Conservation (phyloP, 2,329 filamentous ascomycete species). For the Aspergillus vadensis region DNA sequence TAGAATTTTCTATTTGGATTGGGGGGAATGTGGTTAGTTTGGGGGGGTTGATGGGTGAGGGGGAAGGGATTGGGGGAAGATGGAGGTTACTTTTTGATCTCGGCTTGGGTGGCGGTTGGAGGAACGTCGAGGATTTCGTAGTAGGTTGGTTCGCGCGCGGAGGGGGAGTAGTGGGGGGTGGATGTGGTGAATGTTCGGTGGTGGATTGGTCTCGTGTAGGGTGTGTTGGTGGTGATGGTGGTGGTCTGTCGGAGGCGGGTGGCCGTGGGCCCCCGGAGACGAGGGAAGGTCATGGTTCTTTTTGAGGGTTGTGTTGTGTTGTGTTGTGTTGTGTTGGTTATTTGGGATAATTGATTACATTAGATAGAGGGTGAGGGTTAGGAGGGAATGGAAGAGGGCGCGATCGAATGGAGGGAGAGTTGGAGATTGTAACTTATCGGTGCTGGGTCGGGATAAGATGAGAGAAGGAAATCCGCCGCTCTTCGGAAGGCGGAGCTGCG, state of each 20-base stretch:
- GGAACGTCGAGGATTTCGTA: constrained; percentile 81
- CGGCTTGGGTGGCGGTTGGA: constrained; percentile 66
- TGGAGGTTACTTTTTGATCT: constrained; percentile 84
- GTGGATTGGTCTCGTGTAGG: not conserved
- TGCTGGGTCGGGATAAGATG: not conserved
- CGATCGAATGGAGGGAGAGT: not conserved
- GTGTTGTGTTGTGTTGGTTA: not conserved
- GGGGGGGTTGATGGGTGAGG: no score
- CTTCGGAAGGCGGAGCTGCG: constrained; percentile 22
- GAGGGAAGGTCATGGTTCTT: constrained; percentile 18
- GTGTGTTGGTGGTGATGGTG: not conserved
- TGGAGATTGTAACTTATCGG: not conserved
- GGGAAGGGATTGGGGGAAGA: not conserved
- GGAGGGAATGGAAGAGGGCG: not conserved
- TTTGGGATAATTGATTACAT: not conserved
- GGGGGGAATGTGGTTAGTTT: no score
- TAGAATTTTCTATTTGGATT: no score
- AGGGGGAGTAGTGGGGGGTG: constrained; percentile 29
- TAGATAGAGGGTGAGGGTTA: not conserved
- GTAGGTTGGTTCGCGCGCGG: constrained; percentile 59
- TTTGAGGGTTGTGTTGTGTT: no score
- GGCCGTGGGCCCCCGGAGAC: constrained; percentile 18
- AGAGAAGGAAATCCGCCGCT: constrained; percentile 20
- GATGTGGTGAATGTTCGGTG: constrained; percentile 47
- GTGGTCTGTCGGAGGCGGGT: constrained; percentile 5